These are phyloP conservation scores for Fusarium continuum DNA, from an alignment of 2,329 filamentous ascomycete genomes.

Conservation along the genomic window DNA sequence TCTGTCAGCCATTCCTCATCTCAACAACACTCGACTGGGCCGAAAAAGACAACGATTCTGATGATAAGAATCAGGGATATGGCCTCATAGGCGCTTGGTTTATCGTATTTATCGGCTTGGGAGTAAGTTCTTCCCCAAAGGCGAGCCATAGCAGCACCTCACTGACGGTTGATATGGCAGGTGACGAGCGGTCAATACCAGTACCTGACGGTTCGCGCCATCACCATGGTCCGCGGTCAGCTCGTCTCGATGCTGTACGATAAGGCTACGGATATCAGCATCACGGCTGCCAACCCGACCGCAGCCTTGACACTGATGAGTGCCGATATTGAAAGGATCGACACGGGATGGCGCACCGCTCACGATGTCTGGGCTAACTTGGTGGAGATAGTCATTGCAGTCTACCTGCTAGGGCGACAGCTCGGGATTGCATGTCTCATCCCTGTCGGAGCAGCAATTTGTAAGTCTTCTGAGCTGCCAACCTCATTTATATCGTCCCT, in stretches of 20 bases:
- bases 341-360: conserved; percentile 46
- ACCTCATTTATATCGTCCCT: neutral
- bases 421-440: conserved; percentile 26
- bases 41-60: neutral
- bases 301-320: conserved; percentile 56
- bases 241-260: conserved; percentile 43
- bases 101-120: conserved; percentile 27
- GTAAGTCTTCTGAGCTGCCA: conserved; percentile 4
- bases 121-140: neutral
- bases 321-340: conserved; percentile 55
- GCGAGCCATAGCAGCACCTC: neutral
- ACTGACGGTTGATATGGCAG: conserved; percentile 1
- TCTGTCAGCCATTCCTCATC: conserved; percentile 36
- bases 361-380: conserved; percentile 55
- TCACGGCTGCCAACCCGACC: conserved; percentile 47
- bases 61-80: conserved; percentile 24
- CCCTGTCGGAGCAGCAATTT: conserved; percentile 27
- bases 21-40: conserved; percentile 20
- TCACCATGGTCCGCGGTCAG: conserved; percentile 45
- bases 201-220: conserved; percentile 41
- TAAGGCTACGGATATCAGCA: conserved; percentile 42
- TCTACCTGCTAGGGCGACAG: conserved; percentile 57
- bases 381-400: conserved; percentile 55
- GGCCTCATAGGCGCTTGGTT: conserved; percentile 36
- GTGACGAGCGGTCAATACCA: conserved; percentile 20